Base-by-base conservation (phyloP, 2,329 filamentous ascomycete species). In the Venturia effusa region DNA sequence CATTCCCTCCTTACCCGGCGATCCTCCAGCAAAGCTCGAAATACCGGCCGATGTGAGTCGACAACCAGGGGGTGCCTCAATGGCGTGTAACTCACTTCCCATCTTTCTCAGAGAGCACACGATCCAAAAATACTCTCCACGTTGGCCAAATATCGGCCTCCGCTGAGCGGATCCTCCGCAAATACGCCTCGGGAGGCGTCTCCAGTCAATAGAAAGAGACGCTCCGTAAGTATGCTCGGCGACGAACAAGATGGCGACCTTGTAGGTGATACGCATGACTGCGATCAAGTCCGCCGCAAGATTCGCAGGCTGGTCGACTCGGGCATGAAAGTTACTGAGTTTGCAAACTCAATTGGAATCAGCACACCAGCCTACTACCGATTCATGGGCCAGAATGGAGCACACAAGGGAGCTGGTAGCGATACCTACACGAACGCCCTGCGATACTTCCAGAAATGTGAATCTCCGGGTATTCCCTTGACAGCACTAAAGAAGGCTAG, bases 331-430 rank as follows among this genome's bases (percentile, higher is more conserved):
- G 73, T 77, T 2, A 73, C 70, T 22, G 73, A 79, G 40, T 80
- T 81, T 67, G 75, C 76, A 43, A 67, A 73, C 4, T 69, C 71
- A 1, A 73, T 80, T 54, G 69, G 70, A 22, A 72, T 76, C 11
- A 57, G 51, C 51, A 57, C 51, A 17, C 51, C 51, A 10, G 51
- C 51, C 11, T 78, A 79, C 67, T 67, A 67, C 24, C 67, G 67
- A 5, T 85, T 84, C 70, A 80, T 84, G 77, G 73, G 74, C n/a
- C 76, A 78, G 69, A 77, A 71, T 30, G 79, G 79, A 5, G 69
- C 73, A 4, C 70, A 74, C 65, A 73, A 73, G 45, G 75, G 76
- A 54, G 6, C 64, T 2, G 66, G 66, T 5, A 74, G 69, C 61
- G 64, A 67, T 8, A 70, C 70, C 0, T 78, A 74, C 65, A 6